These are phyloP conservation scores for Backusella morwellensis DNA, from an alignment of 192 early-diverging fungal genomes.

Conservation along the genomic window DNA sequence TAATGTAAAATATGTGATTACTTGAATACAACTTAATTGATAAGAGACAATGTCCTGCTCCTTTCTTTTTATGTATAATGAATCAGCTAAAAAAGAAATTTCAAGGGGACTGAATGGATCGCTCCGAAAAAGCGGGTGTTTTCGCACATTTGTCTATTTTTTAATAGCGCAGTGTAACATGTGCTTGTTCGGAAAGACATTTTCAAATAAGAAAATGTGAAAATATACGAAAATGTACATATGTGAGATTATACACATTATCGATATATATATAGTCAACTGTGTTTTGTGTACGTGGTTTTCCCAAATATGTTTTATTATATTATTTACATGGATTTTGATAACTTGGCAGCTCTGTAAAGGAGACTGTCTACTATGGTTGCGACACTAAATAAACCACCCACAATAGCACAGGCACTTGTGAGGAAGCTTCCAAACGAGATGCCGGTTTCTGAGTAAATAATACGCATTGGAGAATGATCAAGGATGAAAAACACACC, in stretches of 20 bases:
- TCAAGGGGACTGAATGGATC: not conserved
- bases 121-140: slow-evolving; percentile 8
- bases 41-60: not conserved
- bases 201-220: not conserved
- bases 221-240: not conserved
- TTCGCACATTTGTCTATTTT: not conserved
- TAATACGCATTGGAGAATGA: slow-evolving; percentile 93
- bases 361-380: slow-evolving; percentile 82
- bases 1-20: not conserved
- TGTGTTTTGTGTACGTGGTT: not conserved
- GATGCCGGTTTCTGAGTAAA: slow-evolving; percentile 74
- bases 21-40: not conserved
- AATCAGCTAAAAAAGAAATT: not conserved
- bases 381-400: slow-evolving; percentile 93
- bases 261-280: not conserved
- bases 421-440: slow-evolving; percentile 86
- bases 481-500: slow-evolving; percentile 88
- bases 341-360: slow-evolving; percentile 71
- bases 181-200: not conserved
- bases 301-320: not conserved
- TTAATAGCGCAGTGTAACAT: not conserved
- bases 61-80: not conserved
- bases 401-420: slow-evolving; percentile 88
- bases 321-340: slow-evolving; percentile 6
- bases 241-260: not conserved